A percentile compares a stretch with the other conserved stretches of the same genome.
phyloP scores from a whole-genome alignment of 202 grass and related monocot species.

The Digitaria exilis region DNA sequence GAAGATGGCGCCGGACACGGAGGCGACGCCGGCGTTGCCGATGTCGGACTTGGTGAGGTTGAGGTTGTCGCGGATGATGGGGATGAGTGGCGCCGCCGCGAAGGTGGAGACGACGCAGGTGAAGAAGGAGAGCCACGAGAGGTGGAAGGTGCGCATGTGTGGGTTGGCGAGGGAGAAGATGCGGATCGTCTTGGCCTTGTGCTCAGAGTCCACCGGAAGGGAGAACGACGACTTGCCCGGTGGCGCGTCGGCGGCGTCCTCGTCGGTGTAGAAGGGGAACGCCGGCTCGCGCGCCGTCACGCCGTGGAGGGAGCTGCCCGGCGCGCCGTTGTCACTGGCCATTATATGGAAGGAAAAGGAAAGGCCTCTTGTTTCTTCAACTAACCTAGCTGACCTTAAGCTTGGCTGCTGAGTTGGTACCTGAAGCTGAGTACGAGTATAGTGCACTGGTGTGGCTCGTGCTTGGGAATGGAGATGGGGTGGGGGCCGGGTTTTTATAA shows the following conservation, averaged over 20 bases:
- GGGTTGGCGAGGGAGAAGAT: conserved; percentile 73
- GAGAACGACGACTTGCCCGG: conserved; percentile 50
- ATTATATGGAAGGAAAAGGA: background rate
- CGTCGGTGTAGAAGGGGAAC: conserved; percentile 39
- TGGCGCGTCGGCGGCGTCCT: too few relatives aligned
- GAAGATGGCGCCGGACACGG: conserved; percentile 85
- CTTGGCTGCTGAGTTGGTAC: too few relatives aligned
- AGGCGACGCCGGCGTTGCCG: conserved; percentile 85
- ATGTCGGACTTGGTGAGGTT: conserved; percentile 70
- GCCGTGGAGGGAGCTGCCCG: conserved; percentile 59
- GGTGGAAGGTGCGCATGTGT: conserved; percentile 83
- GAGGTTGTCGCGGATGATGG: conserved; percentile 85
- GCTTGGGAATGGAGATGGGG: too few relatives aligned
- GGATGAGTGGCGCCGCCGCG: conserved; percentile 71
- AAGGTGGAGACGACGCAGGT: conserved; percentile 92
- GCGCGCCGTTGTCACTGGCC: background rate
- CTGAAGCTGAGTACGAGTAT: too few relatives aligned
- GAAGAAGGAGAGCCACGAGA: conserved; percentile 90
- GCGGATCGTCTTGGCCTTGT: conserved; percentile 74
- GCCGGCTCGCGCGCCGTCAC: conserved; percentile 51
- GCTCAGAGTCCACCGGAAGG: conserved; percentile 75
- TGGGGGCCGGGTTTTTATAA: too few relatives aligned
- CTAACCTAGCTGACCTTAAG: too few relatives aligned
- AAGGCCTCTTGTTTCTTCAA: background rate
- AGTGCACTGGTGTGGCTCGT: too few relatives aligned